These are phyloP conservation scores for Neurospora sp. DNA, from an alignment of 495 filamentous ascomycete species.

Conservation along the genomic window DNA sequence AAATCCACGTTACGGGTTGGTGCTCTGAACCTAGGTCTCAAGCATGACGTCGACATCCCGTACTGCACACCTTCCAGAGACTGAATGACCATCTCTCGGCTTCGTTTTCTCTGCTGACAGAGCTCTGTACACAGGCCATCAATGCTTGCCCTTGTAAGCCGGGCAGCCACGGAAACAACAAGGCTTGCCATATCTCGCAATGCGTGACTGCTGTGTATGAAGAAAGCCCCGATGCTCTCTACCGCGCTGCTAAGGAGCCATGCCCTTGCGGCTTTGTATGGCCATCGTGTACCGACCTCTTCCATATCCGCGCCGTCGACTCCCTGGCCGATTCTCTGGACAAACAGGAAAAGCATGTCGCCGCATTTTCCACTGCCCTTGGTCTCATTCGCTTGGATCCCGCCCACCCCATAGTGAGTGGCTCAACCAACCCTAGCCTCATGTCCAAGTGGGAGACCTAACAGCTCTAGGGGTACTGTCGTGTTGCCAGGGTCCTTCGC, in stretches of 20 bases:
- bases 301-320: constrained; percentile 16
- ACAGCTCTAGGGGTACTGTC: constrained; percentile 19
- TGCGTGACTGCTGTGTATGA: constrained; percentile 7
- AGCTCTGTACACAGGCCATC: constrained; percentile 7
- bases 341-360: constrained; percentile 4
- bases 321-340: constrained; percentile 10
- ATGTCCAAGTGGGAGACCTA: neutral
- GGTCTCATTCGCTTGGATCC: constrained; percentile 16
- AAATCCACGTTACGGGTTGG: neutral
- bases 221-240: constrained; percentile 4
- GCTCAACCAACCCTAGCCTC: neutral
- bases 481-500: constrained; percentile 14
- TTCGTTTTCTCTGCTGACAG: neutral
- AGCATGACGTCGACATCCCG: neutral
- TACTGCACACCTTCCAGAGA: neutral
- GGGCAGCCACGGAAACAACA: constrained; percentile 13
- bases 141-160: constrained; percentile 11
- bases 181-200: constrained; percentile 17
- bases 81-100: neutral
- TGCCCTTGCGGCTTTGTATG: constrained; percentile 19
- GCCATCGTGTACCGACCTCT: constrained; percentile 9
- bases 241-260: neutral
- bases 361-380: constrained; percentile 17
- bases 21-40: neutral
- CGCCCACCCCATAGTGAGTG: constrained; percentile 9